Conservation (phyloP, 2,329 filamentous ascomycete species). For the Aspergillus fructus region DNA sequence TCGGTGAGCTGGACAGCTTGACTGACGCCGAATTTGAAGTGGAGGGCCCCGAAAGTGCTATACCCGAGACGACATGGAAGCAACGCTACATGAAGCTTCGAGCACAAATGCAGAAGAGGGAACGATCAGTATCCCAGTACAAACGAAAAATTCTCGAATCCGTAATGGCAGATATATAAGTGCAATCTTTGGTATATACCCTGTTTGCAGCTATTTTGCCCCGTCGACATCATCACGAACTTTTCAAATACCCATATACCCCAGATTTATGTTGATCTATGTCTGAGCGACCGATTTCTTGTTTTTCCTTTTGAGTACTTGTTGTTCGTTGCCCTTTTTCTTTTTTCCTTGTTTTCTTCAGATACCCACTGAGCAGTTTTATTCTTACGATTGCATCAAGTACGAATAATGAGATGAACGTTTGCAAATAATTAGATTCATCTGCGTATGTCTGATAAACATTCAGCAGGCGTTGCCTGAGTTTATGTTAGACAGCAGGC, state of each 20-base stretch:
- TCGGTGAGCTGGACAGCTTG: slow-evolving; percentile 20
- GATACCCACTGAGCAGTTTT: slow-evolving; percentile 22
- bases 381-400: slow-evolving; percentile 4
- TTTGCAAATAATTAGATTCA: not conserved
- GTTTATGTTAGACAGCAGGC: no score
- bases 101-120: slow-evolving; percentile 40
- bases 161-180: slow-evolving; percentile 43
- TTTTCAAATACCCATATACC: slow-evolving; percentile 2
- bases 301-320: slow-evolving; percentile 1
- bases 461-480: no score
- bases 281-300: not conserved
- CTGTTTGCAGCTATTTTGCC: slow-evolving; percentile 1
- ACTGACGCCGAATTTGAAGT: slow-evolving; percentile 31
- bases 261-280: slow-evolving; percentile 1
- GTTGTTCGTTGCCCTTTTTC: not conserved
- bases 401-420: slow-evolving; percentile 3
- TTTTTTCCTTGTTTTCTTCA: slow-evolving; percentile 6
- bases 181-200: not conserved
- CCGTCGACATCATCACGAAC: not conserved
- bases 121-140: slow-evolving; percentile 38
- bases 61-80: slow-evolving; percentile 38
- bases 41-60: slow-evolving; percentile 22
- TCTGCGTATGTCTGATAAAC: no score
- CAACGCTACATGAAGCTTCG: slow-evolving; percentile 39
- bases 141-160: slow-evolving; percentile 44